Base-by-base conservation (phyloP, 2,329 filamentous ascomycete genomes). In the Talaromyces piceae region DNA sequence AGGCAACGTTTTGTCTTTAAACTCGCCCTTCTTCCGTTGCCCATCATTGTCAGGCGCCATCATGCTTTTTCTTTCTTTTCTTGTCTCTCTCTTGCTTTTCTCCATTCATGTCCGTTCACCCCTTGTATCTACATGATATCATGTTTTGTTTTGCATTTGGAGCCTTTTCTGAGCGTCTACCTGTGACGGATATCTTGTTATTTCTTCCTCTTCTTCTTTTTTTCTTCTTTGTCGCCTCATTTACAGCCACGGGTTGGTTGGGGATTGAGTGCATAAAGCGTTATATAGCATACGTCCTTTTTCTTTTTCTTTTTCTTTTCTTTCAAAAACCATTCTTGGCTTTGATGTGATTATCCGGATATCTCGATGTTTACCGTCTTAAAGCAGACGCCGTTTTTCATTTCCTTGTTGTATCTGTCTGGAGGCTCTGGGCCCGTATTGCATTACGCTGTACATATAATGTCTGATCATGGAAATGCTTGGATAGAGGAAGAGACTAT, bases 151-250 rank as follows among this genome's bases (percentile, higher is more conserved):
- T 43, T 43, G 39, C 39, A 43, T 43, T 43, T 43, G 39, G 39
- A 43, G 39, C 39, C 39, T 43, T 23, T 43, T 43, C 39, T 43
- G 39, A 43, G 39, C 39, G 39, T 43, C 39, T 43, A 43, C 39
- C 18, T 43, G 33, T 25, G 39, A 25, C 39, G 20, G 39, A 43
- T 23, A 7, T 30, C 28, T 30, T 30, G 28, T 30, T 13, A n/a
- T 30, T 13, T 30, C 13, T 7, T 30, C 28, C 13, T 30, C 7
- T 30, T 13, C 13, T 13, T 13, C 23, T 25, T 5, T 5, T n/a
- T 5, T 25, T 22, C 25, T 18, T 43, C 13, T 43, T 43, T 23
- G 20, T 43, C 20, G 11, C 20, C 23, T 43, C 4, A 12, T 25
- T 43, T n/a, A 12, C 22, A 16, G 39, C 13, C 39, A 43, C 39